phyloP scores from a whole-genome alignment of 352 stramenopile species.

The Phytopythium chamaehyphon region DNA sequence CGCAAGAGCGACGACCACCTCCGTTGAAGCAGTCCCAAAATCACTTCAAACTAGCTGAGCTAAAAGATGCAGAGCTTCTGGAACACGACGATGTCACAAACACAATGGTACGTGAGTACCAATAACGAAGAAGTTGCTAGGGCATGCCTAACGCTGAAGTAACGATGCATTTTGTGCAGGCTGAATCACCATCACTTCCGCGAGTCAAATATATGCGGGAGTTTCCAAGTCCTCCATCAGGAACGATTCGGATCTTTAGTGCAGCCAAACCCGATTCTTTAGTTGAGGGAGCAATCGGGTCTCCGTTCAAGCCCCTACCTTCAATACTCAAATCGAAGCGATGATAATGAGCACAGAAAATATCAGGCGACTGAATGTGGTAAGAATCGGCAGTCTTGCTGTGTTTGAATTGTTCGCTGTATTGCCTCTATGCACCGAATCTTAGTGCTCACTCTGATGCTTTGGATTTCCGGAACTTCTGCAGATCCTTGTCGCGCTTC shows the following conservation, averaged over 20 bases:
- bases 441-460: not conserved
- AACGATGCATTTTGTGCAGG: slow-evolving; percentile 2
- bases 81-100: not conserved
- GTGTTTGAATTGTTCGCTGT: not conserved
- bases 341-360: slow-evolving; percentile 17
- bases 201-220: slow-evolving; percentile 42
- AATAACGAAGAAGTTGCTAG: too few relatives aligned
- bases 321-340: slow-evolving; percentile 31
- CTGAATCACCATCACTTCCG: slow-evolving; percentile 8
- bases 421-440: not conserved
- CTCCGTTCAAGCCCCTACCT: slow-evolving; percentile 21
- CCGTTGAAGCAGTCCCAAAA: slow-evolving; percentile 1
- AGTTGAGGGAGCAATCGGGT: slow-evolving; percentile 11
- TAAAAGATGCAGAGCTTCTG: slow-evolving; percentile 2
- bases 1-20: slow-evolving; percentile 10
- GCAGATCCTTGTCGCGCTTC: slow-evolving; percentile 81
- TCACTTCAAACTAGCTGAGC: not conserved
- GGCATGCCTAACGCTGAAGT: too few relatives aligned
- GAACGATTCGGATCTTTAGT: slow-evolving; percentile 27
- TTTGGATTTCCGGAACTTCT: slow-evolving; percentile 40
- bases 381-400: not conserved
- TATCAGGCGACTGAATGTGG: not conserved
- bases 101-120: not conserved
- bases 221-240: slow-evolving; percentile 34
- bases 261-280: slow-evolving; percentile 1